phyloP scores from a whole-genome alignment of 2,329 filamentous ascomycete genomes.

The Bipolaris cookei region DNA sequence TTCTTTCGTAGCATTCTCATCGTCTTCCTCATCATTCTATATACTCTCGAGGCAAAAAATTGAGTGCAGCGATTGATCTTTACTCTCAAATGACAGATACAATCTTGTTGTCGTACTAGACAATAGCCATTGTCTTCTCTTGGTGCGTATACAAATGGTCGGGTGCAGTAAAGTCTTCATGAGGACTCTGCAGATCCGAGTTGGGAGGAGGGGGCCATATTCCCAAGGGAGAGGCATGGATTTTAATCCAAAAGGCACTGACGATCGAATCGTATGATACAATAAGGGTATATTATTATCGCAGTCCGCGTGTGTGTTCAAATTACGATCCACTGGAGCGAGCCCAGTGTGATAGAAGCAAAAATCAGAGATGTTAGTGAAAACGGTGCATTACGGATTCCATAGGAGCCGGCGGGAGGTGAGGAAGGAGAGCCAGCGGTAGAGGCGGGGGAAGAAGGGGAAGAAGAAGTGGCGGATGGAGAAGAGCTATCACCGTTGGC shows the following conservation, averaged over 20 bases:
- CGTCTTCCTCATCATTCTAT: not conserved
- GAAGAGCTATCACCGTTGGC: not conserved
- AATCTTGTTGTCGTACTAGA: not conserved
- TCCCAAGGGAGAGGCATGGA: not conserved
- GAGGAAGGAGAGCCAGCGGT: not conserved
- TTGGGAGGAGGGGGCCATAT: not conserved
- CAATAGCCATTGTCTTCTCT: not conserved
- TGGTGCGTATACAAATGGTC: not conserved
- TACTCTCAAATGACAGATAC: not conserved
- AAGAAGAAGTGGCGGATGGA: not conserved
- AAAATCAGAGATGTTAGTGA: conserved; percentile 11
- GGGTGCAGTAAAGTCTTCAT: not conserved
- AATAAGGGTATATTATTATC: not conserved
- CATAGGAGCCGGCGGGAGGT: conserved; percentile 1
- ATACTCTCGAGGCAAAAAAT: not conserved
- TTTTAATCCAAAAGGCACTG: not conserved
- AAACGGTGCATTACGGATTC: conserved; percentile 9
- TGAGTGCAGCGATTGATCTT: not conserved
- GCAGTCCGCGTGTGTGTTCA: conserved; percentile 6
- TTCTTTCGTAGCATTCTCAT: not conserved
- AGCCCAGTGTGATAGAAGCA: conserved; percentile 7
- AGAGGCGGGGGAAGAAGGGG: not conserved
- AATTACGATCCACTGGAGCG: conserved; percentile 21
- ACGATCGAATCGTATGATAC: not conserved
- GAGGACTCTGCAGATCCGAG: not conserved